Evolutionary conservation across 1,284 basidiomycete genomes (phyloP).

Genomic region (Schizophyllum amplum): DNA sequence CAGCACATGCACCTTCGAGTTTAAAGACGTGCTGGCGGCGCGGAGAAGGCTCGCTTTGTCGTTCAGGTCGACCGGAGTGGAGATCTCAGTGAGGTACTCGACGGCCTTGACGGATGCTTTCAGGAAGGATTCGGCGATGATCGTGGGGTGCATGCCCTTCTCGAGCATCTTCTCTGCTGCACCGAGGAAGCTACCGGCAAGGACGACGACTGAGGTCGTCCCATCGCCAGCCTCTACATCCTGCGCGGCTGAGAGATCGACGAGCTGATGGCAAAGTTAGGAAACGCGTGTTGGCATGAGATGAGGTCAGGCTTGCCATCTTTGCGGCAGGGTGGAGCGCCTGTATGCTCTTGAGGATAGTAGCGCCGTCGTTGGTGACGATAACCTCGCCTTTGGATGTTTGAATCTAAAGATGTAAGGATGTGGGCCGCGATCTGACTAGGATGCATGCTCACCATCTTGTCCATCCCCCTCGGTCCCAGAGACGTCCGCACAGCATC

Average conservation of each 20-base stretch:
- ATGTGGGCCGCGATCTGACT: conserved; percentile 9
- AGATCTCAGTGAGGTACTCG: conserved; percentile 90
- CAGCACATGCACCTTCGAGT: conserved; percentile 72
- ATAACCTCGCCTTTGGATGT: conserved; percentile 95
- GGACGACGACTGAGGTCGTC: conserved; percentile 96
- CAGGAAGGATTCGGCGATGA: conserved; percentile 95
- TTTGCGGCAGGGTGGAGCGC: conserved; percentile 97
- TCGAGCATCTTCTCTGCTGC: conserved; percentile 96
- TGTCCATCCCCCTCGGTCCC: conserved; percentile 99
- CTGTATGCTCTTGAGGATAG: conserved; percentile 95
- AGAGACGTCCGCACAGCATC: conserved; percentile 96
- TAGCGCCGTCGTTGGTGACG: conserved; percentile 98
- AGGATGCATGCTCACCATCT: conserved; percentile 67
- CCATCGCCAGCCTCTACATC: conserved; percentile 99
- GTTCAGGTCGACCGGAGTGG: conserved; percentile 86
- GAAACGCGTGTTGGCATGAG: background rate
- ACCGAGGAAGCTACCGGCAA: conserved; percentile 88
- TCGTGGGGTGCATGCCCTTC: conserved; percentile 97
- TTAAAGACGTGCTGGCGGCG: conserved; percentile 92
- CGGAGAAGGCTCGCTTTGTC: conserved; percentile 85
- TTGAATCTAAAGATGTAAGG: conserved; percentile 68
- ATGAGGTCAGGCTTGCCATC: conserved; percentile 54
- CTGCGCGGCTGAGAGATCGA: conserved; percentile 96
- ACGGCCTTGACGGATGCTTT: conserved; percentile 90
- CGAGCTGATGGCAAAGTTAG: conserved; percentile 49